These are phyloP conservation scores for Lecanicillium sp. DNA, from an alignment of 2,329 filamentous ascomycete species.

Conservation along the genomic window DNA sequence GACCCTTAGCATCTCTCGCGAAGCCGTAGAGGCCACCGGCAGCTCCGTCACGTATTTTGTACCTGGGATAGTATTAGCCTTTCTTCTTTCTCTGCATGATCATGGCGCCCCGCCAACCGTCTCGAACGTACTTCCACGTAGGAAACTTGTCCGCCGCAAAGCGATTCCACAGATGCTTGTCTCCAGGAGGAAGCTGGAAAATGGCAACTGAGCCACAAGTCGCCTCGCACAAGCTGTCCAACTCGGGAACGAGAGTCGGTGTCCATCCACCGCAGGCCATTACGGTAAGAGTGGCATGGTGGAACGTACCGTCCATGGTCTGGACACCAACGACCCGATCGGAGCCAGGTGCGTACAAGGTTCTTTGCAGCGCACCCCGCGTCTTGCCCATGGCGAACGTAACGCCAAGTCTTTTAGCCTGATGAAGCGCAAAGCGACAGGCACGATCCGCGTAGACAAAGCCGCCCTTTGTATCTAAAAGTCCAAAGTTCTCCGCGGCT, in stretches of 20 bases:
- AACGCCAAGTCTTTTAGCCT: constrained; percentile 34
- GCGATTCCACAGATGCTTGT: constrained; percentile 30
- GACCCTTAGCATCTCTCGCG: constrained; percentile 34
- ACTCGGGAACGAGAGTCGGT: constrained; percentile 32
- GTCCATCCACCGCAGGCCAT: constrained; percentile 41
- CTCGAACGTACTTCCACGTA: constrained; percentile 28
- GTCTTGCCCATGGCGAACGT: constrained; percentile 32
- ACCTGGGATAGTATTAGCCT: constrained; percentile 16
- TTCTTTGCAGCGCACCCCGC: constrained; percentile 25
- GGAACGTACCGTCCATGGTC: constrained; percentile 30
- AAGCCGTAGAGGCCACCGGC: constrained; percentile 44
- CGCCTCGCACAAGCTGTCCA: constrained; percentile 39
- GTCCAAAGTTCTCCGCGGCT: constrained; percentile 26
- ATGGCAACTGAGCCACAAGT: constrained; percentile 41
- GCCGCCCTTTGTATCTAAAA: constrained; percentile 42
- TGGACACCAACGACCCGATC: constrained; percentile 29
- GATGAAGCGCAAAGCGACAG: constrained; percentile 38
- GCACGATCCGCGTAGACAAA: constrained; percentile 40
- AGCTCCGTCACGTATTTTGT: constrained; percentile 26
- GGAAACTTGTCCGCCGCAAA: constrained; percentile 40
- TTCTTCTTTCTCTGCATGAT: not conserved
- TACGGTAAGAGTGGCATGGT: constrained; percentile 29
- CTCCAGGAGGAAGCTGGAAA: constrained; percentile 34
- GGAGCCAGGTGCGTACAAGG: constrained; percentile 18
- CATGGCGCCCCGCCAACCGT: constrained; percentile 10